Percentiles rank a stretch among this genome's conserved stretches.
phyloP scores from a whole-genome alignment of 106 monocot species.

The Gastrodia elata region DNA sequence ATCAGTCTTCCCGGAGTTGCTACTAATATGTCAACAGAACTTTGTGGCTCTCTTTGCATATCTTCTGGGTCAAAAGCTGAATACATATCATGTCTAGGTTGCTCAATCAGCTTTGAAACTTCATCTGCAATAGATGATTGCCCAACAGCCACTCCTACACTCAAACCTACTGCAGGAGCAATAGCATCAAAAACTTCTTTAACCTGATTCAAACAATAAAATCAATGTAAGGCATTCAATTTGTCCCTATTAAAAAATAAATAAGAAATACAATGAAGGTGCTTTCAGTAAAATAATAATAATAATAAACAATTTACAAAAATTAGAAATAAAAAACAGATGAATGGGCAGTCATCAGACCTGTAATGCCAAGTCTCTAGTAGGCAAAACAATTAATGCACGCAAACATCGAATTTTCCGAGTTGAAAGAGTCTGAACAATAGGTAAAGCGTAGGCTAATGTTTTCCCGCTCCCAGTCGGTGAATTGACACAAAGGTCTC shows the following conservation, averaged over 20 bases:
- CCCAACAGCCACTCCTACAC: slow-evolving; percentile 81
- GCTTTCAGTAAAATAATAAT: background rate
- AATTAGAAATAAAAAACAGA: background rate
- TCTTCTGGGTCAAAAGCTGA: slow-evolving; percentile 61
- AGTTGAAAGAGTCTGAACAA: slow-evolving; percentile 72
- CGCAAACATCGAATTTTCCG: slow-evolving; percentile 59
- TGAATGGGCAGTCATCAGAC: slow-evolving; percentile 9
- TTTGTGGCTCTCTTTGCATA: slow-evolving; percentile 28
- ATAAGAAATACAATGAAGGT: background rate
- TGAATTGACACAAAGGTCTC: slow-evolving; percentile 93
- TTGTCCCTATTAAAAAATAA: background rate
- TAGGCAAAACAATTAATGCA: slow-evolving; percentile 81
- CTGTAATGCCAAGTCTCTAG: slow-evolving; percentile 83
- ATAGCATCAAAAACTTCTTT: slow-evolving; percentile 78
- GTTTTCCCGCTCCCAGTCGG: slow-evolving; percentile 99
- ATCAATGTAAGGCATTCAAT: background rate
- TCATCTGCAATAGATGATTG: slow-evolving; percentile 93
- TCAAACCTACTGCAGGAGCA: slow-evolving; percentile 70
- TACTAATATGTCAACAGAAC: slow-evolving; percentile 83
- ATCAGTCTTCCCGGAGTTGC: slow-evolving; percentile 95
- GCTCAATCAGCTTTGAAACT: slow-evolving; percentile 49
- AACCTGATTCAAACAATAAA: slow-evolving; percentile 43
- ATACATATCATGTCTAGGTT: slow-evolving; percentile 39
- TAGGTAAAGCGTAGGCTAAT: slow-evolving; percentile 89
- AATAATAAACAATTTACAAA: background rate